phyloP scores from a whole-genome alignment of 768 basidiomycete species.

The Termitomyces sp. region DNA sequence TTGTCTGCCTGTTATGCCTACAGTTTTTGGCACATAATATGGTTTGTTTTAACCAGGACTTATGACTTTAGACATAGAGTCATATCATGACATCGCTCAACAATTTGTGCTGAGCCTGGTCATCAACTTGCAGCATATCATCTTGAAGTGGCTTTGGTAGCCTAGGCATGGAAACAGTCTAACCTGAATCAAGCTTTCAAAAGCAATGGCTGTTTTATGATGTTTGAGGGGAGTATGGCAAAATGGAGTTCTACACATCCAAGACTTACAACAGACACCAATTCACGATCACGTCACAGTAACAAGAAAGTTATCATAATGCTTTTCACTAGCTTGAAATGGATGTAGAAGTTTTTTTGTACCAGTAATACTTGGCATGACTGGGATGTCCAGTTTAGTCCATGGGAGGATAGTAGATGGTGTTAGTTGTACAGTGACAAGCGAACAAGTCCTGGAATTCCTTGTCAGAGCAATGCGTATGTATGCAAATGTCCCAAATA shows the following conservation, averaged over 20 bases:
- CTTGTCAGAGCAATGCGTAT: neutral
- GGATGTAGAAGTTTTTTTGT: neutral
- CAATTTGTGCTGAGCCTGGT: neutral
- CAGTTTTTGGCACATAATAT: too few relatives aligned
- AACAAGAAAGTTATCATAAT: neutral
- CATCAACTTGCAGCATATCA: too few relatives aligned
- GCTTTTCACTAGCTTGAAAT: neutral
- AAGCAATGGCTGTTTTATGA: neutral
- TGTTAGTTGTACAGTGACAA: conserved; percentile 4
- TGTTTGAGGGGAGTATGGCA: neutral
- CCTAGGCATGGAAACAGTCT: neutral
- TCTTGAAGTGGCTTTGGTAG: neutral
- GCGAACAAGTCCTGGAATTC: conserved; percentile 1
- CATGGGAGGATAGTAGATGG: neutral
- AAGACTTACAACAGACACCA: neutral
- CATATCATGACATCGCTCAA: neutral
- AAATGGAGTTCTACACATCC: neutral
- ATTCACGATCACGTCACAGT: neutral
- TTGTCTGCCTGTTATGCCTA: too few relatives aligned
- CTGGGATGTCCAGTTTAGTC: neutral
- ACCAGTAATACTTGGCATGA: neutral
- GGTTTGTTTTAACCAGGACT: too few relatives aligned
- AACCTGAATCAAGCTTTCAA: neutral
- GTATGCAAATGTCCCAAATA: conserved; percentile 4
- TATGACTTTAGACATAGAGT: too few relatives aligned